A percentile compares a stretch with the other conserved stretches of the same genome.
Evolutionary conservation across 208 protist species (phyloP).

Genomic region (Crithidia fasciculata): DNA sequence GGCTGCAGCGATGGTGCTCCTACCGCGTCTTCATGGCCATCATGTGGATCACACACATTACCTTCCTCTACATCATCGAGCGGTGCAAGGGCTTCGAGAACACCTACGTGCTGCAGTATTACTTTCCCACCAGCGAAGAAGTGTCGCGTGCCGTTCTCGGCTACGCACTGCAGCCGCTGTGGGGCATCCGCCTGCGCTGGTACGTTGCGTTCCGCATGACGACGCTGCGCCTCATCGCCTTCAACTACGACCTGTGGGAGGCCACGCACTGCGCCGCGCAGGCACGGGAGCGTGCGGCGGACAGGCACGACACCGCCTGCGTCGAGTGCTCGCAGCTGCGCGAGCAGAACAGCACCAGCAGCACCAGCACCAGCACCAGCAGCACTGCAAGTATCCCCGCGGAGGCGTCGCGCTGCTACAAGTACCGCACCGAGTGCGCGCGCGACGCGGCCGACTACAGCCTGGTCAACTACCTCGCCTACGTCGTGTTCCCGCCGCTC

Average conservation of each 20-base stretch:
- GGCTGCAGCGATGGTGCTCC: constrained; percentile 49
- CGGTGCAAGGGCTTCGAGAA: constrained; percentile 32
- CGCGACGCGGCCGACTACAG: constrained; percentile 64
- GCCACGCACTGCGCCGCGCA: constrained; percentile 20
- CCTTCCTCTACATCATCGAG: constrained; percentile 43
- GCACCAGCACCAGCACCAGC: background rate
- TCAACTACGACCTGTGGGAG: constrained; percentile 68
- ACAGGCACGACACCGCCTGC: constrained; percentile 39
- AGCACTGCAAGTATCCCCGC: background rate
- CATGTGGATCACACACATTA: constrained; percentile 58
- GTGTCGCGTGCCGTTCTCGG: background rate
- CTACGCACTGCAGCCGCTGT: background rate
- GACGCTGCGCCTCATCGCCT: constrained; percentile 87
- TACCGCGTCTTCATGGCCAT: constrained; percentile 50
- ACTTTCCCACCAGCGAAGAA: background rate
- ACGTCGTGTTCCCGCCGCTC: constrained; percentile 88
- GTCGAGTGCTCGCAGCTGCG: constrained; percentile 45
- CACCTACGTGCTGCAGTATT: constrained; percentile 31
- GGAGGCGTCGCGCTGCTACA: constrained; percentile 51
- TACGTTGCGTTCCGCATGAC: constrained; percentile 72
- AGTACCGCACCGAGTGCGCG: constrained; percentile 61
- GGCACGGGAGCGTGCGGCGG: constrained; percentile 30
- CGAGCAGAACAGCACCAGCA: constrained; percentile 15
- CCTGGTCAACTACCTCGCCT: constrained; percentile 82
- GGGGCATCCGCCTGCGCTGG: constrained; percentile 53